Conservation (phyloP, 2,329 filamentous ascomycete genomes). For the Alternaria triticina region DNA sequence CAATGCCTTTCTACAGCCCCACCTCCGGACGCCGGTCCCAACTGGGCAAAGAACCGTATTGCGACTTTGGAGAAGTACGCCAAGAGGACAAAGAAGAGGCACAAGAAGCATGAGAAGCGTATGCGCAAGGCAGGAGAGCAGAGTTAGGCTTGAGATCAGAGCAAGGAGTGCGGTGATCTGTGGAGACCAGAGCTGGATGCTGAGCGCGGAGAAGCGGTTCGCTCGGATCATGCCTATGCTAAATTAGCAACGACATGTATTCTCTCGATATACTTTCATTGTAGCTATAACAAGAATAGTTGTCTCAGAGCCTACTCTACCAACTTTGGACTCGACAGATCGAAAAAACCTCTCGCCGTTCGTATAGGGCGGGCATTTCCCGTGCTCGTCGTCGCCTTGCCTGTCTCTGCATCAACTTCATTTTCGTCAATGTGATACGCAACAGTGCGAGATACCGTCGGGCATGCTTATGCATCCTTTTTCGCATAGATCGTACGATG, state of each 20-base stretch:
- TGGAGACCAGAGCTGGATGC: neutral
- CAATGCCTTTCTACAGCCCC: neutral
- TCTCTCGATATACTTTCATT: neutral
- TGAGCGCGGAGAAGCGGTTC: neutral
- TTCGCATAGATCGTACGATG: neutral
- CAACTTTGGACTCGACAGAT: no score
- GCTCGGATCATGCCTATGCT: neutral
- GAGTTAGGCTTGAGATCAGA: neutral
- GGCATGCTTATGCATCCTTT: neutral
- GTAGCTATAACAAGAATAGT: neutral
- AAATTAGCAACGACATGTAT: neutral
- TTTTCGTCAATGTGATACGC: neutral
- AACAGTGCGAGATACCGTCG: neutral
- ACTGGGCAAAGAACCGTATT: constrained; percentile 12
- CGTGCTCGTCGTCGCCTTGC: no score
- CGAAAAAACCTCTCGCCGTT: no score
- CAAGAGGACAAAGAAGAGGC: neutral
- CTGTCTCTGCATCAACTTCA: neutral
- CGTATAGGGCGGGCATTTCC: no score
- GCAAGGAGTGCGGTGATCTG: neutral
- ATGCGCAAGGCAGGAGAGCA: neutral
- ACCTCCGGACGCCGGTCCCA: constrained; percentile 3
- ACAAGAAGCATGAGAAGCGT: constrained; percentile 6
- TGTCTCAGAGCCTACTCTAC: no score
- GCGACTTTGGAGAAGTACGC: constrained; percentile 1